A percentile compares a stretch with the other conserved stretches of the same genome.
Evolutionary conservation across 192 early-diverging fungal genomes (phyloP).

Genomic region (Coemansia sp.): DNA sequence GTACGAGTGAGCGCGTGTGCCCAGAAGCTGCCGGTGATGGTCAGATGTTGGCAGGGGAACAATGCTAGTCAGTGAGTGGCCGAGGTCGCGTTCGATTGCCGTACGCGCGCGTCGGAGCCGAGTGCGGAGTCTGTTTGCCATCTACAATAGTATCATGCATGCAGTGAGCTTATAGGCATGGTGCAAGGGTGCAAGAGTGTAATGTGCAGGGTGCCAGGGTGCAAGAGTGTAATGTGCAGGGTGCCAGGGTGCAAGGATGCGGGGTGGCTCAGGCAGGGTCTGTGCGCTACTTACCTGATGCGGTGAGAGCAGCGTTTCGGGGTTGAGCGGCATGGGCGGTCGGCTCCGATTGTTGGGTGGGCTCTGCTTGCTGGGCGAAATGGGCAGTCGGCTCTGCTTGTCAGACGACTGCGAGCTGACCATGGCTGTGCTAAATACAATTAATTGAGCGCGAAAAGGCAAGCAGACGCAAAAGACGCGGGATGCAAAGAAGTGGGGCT

Average conservation of each 20-base stretch:
- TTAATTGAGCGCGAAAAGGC: not conserved
- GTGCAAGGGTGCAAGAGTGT: no score
- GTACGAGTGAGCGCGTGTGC: conserved; percentile 31
- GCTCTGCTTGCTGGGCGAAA: not conserved
- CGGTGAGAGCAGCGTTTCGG: conserved; percentile 12
- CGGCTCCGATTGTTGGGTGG: not conserved
- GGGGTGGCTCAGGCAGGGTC: not conserved
- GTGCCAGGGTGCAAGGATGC: not conserved
- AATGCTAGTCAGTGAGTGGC: conserved; percentile 31
- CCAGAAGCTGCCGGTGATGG: conserved; percentile 10
- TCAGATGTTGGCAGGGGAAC: conserved; percentile 6
- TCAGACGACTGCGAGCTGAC: not conserved
- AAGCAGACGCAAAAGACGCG: conserved; percentile 8
- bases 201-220: no score
- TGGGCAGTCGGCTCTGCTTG: not conserved
- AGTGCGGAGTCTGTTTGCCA: conserved; percentile 36
- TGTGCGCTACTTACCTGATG: conserved; percentile 16
- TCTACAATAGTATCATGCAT: conserved; percentile 7
- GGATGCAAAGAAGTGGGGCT: not conserved
- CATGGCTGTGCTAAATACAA: not conserved
- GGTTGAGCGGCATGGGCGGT: conserved; percentile 3
- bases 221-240: no score
- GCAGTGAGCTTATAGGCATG: not conserved
- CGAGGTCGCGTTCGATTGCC: conserved; percentile 37
- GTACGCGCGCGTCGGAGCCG: conserved; percentile 33